Base-by-base conservation (phyloP, 1,284 basidiomycete species). In the Inonotus hispidus region DNA sequence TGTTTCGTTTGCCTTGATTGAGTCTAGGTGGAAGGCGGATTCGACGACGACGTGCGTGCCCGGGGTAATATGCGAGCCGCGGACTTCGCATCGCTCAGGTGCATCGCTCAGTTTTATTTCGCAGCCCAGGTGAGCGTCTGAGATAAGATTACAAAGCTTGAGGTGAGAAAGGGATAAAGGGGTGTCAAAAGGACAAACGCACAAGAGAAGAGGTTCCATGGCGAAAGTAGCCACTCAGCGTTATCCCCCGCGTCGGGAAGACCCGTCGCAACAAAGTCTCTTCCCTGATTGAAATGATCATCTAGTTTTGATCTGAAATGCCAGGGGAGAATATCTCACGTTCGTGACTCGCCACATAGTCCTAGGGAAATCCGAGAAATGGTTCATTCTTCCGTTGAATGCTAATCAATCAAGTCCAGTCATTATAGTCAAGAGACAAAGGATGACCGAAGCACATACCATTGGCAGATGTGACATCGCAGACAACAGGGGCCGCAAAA, bases 341-440 rank as follows among this genome's bases (percentile, higher is more conserved):
- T 70, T 70, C 16, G 68, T 70, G n/a, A 71, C 57, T 11, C 69
- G 59, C 69, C 69, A 70, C 68, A 70, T 68, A 19, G 69, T 70
- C 37, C 67, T 63, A 2, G 64, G 66, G 19, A 60, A 56, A 46
- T 68, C 64, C n/a, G 59, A 43, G 27, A 53, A 63, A n/a, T 68
- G 64, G 41, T 67, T 66, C 64, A 66, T 67, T 25, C 62, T 61
- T 35, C 68, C 66, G 60, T 68, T 65, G 57, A 68, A 68, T 7
- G 66, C 66, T 66, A 45, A 53, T 49, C 32, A 61, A 59, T 35
- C n/a, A 32, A 38, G n/a, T 21, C 13, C 23, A n/a, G 53, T 37
- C 47, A 52, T 8, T 8, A 35, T 32, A 35, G 41, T 16, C 16
- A 43, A 16, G 41, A 11, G 7, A 23, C 14, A 13, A 45, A 57